A percentile compares a stretch with the other conserved stretches of the same genome.
These are phyloP conservation scores for Trichoderma simmonsii DNA, from an alignment of 2,329 filamentous ascomycete species.

Conservation along the genomic window DNA sequence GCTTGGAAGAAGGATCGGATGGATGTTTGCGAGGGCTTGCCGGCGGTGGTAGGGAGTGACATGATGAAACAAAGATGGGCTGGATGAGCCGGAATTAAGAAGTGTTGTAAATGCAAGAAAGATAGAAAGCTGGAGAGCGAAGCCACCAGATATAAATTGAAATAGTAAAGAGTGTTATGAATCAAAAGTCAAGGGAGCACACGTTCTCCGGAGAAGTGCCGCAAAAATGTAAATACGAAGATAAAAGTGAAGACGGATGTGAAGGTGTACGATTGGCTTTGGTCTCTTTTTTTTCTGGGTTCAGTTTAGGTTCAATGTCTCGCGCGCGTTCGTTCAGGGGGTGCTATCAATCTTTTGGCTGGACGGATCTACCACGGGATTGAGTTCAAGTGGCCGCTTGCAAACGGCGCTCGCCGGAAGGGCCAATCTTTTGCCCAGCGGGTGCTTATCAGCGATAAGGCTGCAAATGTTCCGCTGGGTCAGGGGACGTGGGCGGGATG, in stretches of 20 bases:
- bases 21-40: conserved; percentile 48
- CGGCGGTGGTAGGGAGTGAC: conserved; percentile 40
- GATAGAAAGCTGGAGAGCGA: not conserved
- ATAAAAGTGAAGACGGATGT: not conserved
- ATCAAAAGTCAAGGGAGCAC: not conserved
- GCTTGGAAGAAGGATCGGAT: conserved; percentile 62
- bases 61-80: conserved; percentile 25
- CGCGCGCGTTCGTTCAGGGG: not conserved
- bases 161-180: not conserved
- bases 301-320: not conserved
- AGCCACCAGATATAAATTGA: not conserved
- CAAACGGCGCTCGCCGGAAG: not conserved
- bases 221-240: not conserved
- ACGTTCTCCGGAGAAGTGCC: not conserved
- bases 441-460: conserved; percentile 8
- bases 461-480: not conserved
- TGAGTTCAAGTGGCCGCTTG: not conserved
- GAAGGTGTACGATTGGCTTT: not conserved
- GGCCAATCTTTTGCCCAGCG: not conserved
- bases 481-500: not conserved
- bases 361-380: not conserved
- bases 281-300: not conserved
- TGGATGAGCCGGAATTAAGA: not conserved
- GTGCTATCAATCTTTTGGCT: not conserved
- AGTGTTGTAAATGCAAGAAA: not conserved